Conservation (phyloP, 331 rosid species). For the Malus hybrid region DNA sequence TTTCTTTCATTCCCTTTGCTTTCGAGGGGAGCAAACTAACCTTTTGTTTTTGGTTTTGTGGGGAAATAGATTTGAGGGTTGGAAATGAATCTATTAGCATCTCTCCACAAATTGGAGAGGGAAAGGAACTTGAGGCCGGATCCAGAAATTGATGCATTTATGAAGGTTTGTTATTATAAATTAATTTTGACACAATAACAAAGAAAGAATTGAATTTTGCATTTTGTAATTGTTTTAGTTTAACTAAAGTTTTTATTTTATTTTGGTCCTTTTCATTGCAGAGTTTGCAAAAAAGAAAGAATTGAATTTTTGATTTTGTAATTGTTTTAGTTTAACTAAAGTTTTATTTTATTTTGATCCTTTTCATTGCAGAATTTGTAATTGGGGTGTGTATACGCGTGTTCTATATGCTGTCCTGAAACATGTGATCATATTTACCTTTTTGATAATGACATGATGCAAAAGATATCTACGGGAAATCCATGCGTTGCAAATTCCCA, state of each 20-base stretch:
- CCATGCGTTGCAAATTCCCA: conserved; percentile 86
- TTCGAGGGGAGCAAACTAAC: background rate
- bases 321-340: background rate
- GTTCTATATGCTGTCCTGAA: conserved; percentile 64
- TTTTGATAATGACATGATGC: conserved; percentile 85
- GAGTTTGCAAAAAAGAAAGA: background rate
- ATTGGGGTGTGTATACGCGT: conserved; percentile 72
- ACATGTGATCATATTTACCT: conserved; percentile 90
- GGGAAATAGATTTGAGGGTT: background rate
- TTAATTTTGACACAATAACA: too few species aligned
- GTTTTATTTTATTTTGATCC: background rate
- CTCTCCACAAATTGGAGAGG: conserved; percentile 24
- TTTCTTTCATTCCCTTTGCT: background rate
- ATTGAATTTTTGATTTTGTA: background rate
- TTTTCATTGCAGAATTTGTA: conserved; percentile 50
- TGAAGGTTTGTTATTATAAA: conserved; percentile 50
- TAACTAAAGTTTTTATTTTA: too few species aligned
- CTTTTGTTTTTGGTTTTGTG: background rate
- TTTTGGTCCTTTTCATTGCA: too few species aligned
- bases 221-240: too few species aligned
- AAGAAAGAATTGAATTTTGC: too few species aligned
- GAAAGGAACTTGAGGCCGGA: conserved; percentile 61
- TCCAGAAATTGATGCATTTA: conserved; percentile 78
- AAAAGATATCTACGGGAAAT: conserved; percentile 71
- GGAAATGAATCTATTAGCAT: background rate